Conservation (phyloP, 2,329 filamentous ascomycete genomes). For the Myriosclerotinia scirpicola region DNA sequence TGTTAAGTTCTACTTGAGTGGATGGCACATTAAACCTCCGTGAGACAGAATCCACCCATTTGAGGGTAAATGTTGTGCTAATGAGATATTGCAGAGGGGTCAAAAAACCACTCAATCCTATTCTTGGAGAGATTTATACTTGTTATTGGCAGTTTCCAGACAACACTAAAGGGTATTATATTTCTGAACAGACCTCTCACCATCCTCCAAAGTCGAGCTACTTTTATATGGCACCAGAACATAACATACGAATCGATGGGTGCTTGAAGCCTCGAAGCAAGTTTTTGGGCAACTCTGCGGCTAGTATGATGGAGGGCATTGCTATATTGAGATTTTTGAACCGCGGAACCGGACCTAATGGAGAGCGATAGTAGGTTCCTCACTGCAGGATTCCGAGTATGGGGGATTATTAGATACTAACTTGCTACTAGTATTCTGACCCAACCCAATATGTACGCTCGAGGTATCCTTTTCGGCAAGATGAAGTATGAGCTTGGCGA, state of each 20-base stretch:
- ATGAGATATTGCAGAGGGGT: slow-evolving; percentile 64
- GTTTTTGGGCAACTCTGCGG: slow-evolving; percentile 95
- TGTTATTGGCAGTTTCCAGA: slow-evolving; percentile 94
- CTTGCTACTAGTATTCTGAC: slow-evolving; percentile 63
- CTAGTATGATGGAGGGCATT: slow-evolving; percentile 97
- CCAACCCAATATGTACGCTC: slow-evolving; percentile 98
- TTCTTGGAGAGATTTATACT: slow-evolving; percentile 90
- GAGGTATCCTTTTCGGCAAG: slow-evolving; percentile 94
- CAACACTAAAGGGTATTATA: slow-evolving; percentile 86
- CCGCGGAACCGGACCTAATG: slow-evolving; percentile 63
- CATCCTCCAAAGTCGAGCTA: slow-evolving; percentile 98
- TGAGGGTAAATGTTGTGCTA: background rate
- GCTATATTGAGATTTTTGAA: slow-evolving; percentile 83
- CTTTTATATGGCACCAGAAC: slow-evolving; percentile 95
- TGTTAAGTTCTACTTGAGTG: slow-evolving; percentile 96
- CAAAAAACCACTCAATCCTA: slow-evolving; percentile 96
- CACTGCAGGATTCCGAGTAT: no score
- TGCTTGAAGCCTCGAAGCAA: slow-evolving; percentile 92
- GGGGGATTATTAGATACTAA: background rate
- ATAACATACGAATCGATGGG: slow-evolving; percentile 92
- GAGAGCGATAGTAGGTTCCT: slow-evolving; percentile 67
- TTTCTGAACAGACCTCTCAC: slow-evolving; percentile 96
- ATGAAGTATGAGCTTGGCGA: slow-evolving; percentile 99
- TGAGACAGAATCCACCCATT: slow-evolving; percentile 48
- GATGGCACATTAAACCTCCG: slow-evolving; percentile 98